Base-by-base conservation (phyloP, 805 yeast species). In the Grigorovia jiainica region DNA sequence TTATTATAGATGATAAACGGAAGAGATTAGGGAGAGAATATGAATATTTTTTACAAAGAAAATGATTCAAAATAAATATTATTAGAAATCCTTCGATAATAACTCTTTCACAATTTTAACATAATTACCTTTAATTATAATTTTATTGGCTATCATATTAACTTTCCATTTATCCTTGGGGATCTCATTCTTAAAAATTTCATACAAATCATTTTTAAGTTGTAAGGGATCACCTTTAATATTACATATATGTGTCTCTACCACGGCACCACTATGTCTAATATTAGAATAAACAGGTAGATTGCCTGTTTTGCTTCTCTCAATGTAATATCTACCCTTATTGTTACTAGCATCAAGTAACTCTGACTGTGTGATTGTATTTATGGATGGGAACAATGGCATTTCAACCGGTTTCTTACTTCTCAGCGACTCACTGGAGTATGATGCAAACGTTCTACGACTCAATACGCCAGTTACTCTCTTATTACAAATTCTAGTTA, bases 251-350 rank as follows among this genome's bases (percentile, higher is more conserved):
- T 85, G 87, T 0, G 96, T 87, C 52, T 74, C 73, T n/a, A 70
- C 64, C 11, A 68, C 67, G 46, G 77, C 79, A 19, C 78, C 75
- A 46, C 76, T 75, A 20, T 49, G 46, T 57, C 78, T 84, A 47
- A 70, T 61, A 47, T 82, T 86, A 41, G 73, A 68, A 64, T 87
- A 87, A 1, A 87, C 83, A n/a, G 95, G 95, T 57, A 87, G 68
- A 56, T 82, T 78, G 4, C 90, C 87, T 37, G 65, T 68, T 13
- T 71, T 62, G 7, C 85, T 70, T 58, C 82, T 77, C 34, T 53
- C 55, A 10, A 67, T 49, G 43, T 49, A 59, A 49, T 67, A 67
- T 2, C 54, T 52, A 3, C 55, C 56, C 36, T 52, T 51, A 7
- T 60, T 64, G 43, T 58, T 58, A 8, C 38, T 37, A 13, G 37